Evolutionary conservation across 2,329 filamentous ascomycete genomes (phyloP).

Genomic region (Alternaria arbusti): DNA sequence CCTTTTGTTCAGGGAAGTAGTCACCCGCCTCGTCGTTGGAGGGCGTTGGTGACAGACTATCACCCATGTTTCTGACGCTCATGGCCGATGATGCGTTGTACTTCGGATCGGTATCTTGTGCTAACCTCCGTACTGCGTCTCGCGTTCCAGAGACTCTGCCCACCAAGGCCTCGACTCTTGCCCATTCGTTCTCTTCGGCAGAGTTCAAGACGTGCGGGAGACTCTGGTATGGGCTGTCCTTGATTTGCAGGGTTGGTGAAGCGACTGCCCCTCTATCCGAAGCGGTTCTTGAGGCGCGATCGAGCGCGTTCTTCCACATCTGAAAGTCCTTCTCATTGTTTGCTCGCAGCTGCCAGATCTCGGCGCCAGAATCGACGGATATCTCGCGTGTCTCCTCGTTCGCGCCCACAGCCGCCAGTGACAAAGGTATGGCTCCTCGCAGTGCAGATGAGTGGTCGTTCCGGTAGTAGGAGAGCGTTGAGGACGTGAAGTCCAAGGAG

Average conservation of each 20-base stretch:
- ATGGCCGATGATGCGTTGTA: conserved; percentile 51
- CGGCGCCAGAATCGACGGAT: conserved; percentile 93
- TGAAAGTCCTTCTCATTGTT: conserved; percentile 83
- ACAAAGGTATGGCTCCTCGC: conserved; percentile 89
- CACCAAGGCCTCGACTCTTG: conserved; percentile 82
- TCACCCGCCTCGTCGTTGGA: conserved; percentile 58
- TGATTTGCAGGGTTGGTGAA: conserved; percentile 38
- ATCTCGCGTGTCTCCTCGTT: conserved; percentile 90
- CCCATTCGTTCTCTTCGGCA: conserved; percentile 83
- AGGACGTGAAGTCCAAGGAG: conserved; percentile 91
- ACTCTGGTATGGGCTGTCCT: conserved; percentile 29
- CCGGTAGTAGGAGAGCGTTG: conserved; percentile 95
- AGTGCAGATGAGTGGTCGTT: conserved; percentile 92
- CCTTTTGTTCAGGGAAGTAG: conserved; percentile 58
- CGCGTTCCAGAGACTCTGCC: conserved; percentile 85
- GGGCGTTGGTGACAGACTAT: conserved; percentile 48
- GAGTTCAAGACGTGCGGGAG: conserved; percentile 27
- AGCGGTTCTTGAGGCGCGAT: conserved; percentile 72
- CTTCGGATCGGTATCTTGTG: conserved; percentile 80
- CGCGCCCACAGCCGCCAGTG: conserved; percentile 86
- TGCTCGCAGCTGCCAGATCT: conserved; percentile 93
- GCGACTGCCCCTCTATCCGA: conserved; percentile 23
- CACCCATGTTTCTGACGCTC: conserved; percentile 36
- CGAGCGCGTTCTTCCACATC: conserved; percentile 85
- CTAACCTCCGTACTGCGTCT: conserved; percentile 85